Conservation (phyloP, 140 eudicot species). For the Stevia rebaudiana region DNA sequence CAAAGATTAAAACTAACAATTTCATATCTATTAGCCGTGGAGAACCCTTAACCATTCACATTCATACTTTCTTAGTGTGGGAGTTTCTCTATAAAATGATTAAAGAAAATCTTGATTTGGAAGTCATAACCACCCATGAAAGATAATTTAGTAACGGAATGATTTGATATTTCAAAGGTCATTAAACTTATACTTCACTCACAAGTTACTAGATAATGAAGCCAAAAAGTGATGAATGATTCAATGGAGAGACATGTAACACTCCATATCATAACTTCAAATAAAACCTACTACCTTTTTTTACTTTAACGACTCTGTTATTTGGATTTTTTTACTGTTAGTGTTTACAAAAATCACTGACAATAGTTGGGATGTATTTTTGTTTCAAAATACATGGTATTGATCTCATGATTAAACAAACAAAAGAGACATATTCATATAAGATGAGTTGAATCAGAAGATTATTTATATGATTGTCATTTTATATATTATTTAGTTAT, state of each 20-base stretch:
- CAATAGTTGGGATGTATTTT: no score
- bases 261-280: conserved; percentile 35
- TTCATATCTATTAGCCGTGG: not conserved
- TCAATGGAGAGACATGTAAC: conserved; percentile 26
- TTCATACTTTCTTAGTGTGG: conserved; percentile 7
- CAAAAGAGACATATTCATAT: no score
- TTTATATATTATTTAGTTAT: no score
- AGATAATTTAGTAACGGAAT: conserved; percentile 28
- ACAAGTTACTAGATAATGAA: conserved; percentile 28
- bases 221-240: conserved; percentile 36
- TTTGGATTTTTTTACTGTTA: not conserved
- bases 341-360: not conserved
- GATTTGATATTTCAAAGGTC: conserved; percentile 39
- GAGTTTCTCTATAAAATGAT: conserved; percentile 21
- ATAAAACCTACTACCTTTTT: conserved; percentile 21
- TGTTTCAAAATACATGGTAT: no score
- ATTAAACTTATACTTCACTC: conserved; percentile 38
- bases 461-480: no score
- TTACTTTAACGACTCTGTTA: not conserved
- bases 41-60: conserved; percentile 7
- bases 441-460: no score
- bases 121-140: conserved; percentile 45
- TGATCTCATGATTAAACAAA: no score
- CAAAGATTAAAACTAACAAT: conserved; percentile 17
- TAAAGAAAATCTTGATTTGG: conserved; percentile 36